Base-by-base conservation (phyloP, 192 early-diverging fungal species). In the Coemansia umbellata region DNA sequence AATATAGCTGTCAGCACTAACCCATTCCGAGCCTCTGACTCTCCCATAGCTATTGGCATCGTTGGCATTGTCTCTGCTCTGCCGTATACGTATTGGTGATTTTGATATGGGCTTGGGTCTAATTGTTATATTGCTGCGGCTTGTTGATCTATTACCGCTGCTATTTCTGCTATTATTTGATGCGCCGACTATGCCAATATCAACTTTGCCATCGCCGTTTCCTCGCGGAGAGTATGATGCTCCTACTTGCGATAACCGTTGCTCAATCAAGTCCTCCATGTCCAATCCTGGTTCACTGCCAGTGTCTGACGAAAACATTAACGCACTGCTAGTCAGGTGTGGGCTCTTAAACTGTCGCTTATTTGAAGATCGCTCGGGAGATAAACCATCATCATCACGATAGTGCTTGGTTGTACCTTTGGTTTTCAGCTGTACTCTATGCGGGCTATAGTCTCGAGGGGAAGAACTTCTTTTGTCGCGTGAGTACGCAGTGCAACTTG, bases 361-460 rank as follows among this genome's bases (percentile, higher is more conserved):
- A 10, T 27, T 45, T 19, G 44, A 7, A 1, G 19, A 28, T 11
- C 50, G 33, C 35, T 47, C 50, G 5, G 31, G 30, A 13, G 21
- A 13, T n/a, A n/a, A n/a, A 1, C 15, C 8, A 10, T 52, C 52
- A 0, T 48, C 39, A 6, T 53, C 53, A 15, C 63, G 50, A 22
- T 39, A 37, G 26, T 65, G 55, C 55, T 57, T 73, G 18, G 48
- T 73, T 15, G 50, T 37, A 30, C 69, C 69, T 36, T 73, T 73
- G 11, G 66, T 73, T 2, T 44, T 48, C 63, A 73, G 26, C 18
- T 54, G 5, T n/a, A 28, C 28, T 14, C 43, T 45, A 14, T 13
- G 43, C 1, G 43, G 43, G 24, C 43, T 45, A 45, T n/a, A 4
- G 10, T 45, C 43, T 15, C 43, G 43, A 2, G 41, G 8, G n/a